These are phyloP conservation scores for Trichoderma sp. DNA, from an alignment of 2,329 filamentous ascomycete species.

Conservation along the genomic window DNA sequence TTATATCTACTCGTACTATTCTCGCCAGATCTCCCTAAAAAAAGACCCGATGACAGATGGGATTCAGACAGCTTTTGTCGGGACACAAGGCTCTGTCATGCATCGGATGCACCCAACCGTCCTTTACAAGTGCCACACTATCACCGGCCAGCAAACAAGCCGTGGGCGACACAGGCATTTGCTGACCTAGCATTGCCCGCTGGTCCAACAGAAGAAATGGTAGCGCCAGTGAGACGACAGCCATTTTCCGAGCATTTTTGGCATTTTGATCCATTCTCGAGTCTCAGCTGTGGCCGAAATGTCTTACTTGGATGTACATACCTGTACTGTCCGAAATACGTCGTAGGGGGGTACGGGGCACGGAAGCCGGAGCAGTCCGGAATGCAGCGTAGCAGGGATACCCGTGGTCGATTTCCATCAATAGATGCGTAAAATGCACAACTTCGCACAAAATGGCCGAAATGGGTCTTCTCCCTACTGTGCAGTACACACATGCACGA, in stretches of 20 bases:
- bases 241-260: not conserved
- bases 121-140: not conserved
- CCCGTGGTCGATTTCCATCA: not conserved
- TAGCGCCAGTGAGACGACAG: not conserved
- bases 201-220: not conserved
- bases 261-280: not conserved
- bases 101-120: conserved; percentile 1
- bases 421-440: not conserved
- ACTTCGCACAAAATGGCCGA: not conserved
- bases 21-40: conserved; percentile 7
- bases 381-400: not conserved
- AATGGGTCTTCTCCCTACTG: not conserved
- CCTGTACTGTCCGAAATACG: not conserved
- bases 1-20: not conserved
- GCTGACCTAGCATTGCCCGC: not conserved
- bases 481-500: not conserved
- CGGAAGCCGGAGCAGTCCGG: not conserved
- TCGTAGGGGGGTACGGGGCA: not conserved
- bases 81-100: conserved; percentile 9
- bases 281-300: not conserved
- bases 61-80: not conserved
- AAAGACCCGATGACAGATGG: not conserved
- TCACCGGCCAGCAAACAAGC: not conserved
- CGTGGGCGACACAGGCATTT: not conserved
- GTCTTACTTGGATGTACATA: not conserved